A percentile compares a stretch with the other conserved stretches of the same genome.
These are phyloP conservation scores for Agaricales sp. DNA, from an alignment of 1,284 basidiomycete genomes.

Conservation along the genomic window DNA sequence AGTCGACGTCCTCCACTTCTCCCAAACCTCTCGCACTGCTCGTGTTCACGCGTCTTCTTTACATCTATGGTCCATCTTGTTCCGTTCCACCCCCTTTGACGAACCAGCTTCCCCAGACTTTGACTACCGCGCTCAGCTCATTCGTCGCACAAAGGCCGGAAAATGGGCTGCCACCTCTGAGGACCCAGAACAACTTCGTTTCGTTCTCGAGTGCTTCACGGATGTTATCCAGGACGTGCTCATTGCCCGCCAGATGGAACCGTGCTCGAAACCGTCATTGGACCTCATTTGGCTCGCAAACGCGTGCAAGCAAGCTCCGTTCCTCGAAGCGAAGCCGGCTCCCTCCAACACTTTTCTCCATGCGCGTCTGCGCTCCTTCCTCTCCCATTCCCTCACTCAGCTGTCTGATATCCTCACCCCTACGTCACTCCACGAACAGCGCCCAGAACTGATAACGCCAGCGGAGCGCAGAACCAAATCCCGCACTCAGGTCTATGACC, in stretches of 20 bases:
- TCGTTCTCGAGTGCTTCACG: slow-evolving; percentile 32
- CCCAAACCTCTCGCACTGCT: slow-evolving; percentile 38
- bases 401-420: slow-evolving; percentile 12
- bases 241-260: slow-evolving; percentile 16
- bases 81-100: slow-evolving; percentile 52
- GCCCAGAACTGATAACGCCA: slow-evolving; percentile 10
- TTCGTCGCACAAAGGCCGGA: slow-evolving; percentile 24
- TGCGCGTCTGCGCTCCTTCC: slow-evolving; percentile 27
- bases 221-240: slow-evolving; percentile 30
- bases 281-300: slow-evolving; percentile 26
- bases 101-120: slow-evolving; percentile 20
- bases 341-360: slow-evolving; percentile 19
- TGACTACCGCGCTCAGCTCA: slow-evolving; percentile 7
- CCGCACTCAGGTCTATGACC: slow-evolving; percentile 50
- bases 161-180: slow-evolving; percentile 19
- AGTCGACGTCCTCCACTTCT: slow-evolving; percentile 43
- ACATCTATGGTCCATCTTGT: slow-evolving; percentile 51
- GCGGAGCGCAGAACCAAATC: slow-evolving; percentile 30
- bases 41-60: slow-evolving; percentile 35
- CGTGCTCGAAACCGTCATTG: slow-evolving; percentile 14
- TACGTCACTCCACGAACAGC: slow-evolving; percentile 13
- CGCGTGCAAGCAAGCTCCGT: slow-evolving; percentile 23
- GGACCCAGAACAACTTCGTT: slow-evolving; percentile 18
- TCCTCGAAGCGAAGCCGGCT: slow-evolving; percentile 20
- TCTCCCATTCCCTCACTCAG: slow-evolving; percentile 28